Base-by-base conservation (phyloP, 106 monocot genomes). In the Phalaenopsis equestris region DNA sequence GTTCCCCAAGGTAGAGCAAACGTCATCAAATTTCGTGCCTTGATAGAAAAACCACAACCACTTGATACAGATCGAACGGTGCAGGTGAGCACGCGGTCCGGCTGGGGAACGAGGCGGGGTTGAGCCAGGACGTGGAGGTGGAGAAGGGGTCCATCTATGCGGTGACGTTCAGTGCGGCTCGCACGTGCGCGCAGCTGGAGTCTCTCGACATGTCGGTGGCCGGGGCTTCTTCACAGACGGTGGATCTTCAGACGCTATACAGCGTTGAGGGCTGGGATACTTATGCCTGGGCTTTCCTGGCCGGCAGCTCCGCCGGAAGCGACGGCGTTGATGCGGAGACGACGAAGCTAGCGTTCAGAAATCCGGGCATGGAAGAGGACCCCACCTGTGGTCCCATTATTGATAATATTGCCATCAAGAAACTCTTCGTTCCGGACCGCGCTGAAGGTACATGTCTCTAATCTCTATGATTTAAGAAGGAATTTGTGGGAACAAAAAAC, bases 331-430 rank as follows among this genome's bases (percentile, higher is more conserved):
- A 79, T 4, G 73, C 76, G 9, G 87, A 75, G 42, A 73, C 36
- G 3, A 67, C 79, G 0, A 77, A 56, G 73, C 75, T 96, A 67
- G 82, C 76, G 0, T 96, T 96, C 83, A 84, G 70, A 78, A 96
- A 96, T 74, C 90, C 93, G 1, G 96, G 96, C 41, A 94, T 96
- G 96, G 96, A 96, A 83, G 96, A 96, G 4, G 96, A 96, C 19
- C 96, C 93, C 36, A 89, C 91, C 41, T 98, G 98, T 46, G 98
- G 98, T 3, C 98, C 98, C 76, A 86, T 98, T 80, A 80, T 98
- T 61, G 98, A 98, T 79, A 92, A 85, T 47, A 74, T 98, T 3
- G 98, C 98, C 56, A 83, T 98, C 48, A 98, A 98, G 85, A 98
- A 98, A 77, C 85, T 94, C 79, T 94, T 94, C 86, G 79, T 80